phyloP scores from a whole-genome alignment of 2,329 filamentous ascomycete species.

The Aphanoascus verrucosus region DNA sequence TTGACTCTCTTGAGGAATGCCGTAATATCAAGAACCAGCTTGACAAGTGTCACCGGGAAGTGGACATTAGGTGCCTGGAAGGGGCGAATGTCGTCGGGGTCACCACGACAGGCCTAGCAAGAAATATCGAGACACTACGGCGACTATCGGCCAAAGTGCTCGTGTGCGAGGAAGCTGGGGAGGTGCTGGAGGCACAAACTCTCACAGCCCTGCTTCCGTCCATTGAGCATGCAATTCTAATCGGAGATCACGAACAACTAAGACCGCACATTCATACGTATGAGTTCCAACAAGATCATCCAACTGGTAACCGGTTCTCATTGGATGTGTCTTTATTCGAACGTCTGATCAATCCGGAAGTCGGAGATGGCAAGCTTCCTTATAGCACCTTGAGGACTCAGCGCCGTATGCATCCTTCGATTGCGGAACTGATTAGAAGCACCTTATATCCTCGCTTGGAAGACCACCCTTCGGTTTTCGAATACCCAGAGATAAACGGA shows the following conservation, averaged over 20 bases:
- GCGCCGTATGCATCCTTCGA: constrained; percentile 54
- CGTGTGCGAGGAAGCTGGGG: constrained; percentile 62
- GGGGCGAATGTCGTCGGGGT: constrained; percentile 54
- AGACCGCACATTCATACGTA: constrained; percentile 57
- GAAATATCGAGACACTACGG: constrained; percentile 45
- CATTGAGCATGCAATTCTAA: constrained; percentile 55
- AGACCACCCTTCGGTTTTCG: constrained; percentile 36
- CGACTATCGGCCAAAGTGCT: constrained; percentile 48
- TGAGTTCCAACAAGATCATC: constrained; percentile 48
- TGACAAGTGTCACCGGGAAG: constrained; percentile 23
- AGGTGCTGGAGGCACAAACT: constrained; percentile 59
- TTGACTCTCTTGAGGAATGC: not conserved
- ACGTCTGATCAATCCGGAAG: constrained; percentile 6
- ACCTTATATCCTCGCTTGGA: constrained; percentile 48
- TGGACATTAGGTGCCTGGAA: constrained; percentile 37
- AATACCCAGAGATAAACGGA: constrained; percentile 38
- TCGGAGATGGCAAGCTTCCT: constrained; percentile 22
- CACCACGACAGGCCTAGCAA: constrained; percentile 61
- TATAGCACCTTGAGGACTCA: constrained; percentile 46
- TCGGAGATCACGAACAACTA: constrained; percentile 64
- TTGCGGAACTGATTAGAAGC: constrained; percentile 48
- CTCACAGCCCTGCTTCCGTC: constrained; percentile 48
- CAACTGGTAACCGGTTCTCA: constrained; percentile 21
- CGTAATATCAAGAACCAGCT: constrained; percentile 10
- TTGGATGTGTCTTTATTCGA: constrained; percentile 61